Percentiles rank a stretch among this genome's conserved stretches.
Conservation (phyloP, 2,329 filamentous ascomycete species). For the Fusarium albidum region DNA sequence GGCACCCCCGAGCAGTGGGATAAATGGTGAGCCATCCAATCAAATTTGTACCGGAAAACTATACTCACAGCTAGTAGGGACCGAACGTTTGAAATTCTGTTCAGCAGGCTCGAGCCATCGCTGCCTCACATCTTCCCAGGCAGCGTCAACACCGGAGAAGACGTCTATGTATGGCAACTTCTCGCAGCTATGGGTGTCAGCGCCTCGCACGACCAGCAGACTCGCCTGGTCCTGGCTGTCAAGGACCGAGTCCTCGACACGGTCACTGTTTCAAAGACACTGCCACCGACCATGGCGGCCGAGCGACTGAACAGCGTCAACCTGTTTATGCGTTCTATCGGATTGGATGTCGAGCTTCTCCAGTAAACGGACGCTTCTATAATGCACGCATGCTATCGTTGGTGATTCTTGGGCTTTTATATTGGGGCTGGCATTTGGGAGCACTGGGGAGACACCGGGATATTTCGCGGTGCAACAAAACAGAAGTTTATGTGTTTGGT, state of each 20-base stretch:
- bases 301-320: slow-evolving; percentile 92
- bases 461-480: slow-evolving; percentile 23
- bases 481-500: slow-evolving; percentile 29
- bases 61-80: slow-evolving; percentile 62
- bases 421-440: slow-evolving; percentile 38
- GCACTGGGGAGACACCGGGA: slow-evolving; percentile 33
- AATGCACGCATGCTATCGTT: slow-evolving; percentile 28
- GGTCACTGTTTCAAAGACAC: slow-evolving; percentile 84
- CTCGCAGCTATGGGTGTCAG: slow-evolving; percentile 94
- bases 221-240: slow-evolving; percentile 90
- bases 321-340: slow-evolving; percentile 97
- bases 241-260: slow-evolving; percentile 99
- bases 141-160: slow-evolving; percentile 87
- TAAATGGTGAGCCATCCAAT: slow-evolving; percentile 71
- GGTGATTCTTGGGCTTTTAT: slow-evolving; percentile 38
- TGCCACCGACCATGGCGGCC: slow-evolving; percentile 85
- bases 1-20: slow-evolving; percentile 78
- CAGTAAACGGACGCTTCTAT: slow-evolving; percentile 42
- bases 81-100: slow-evolving; percentile 83
- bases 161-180: slow-evolving; percentile 98
- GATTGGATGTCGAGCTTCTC: slow-evolving; percentile 88
- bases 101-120: slow-evolving; percentile 85
- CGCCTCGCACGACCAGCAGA: slow-evolving; percentile 93
- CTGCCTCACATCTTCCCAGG: slow-evolving; percentile 89
- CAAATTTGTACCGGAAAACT: background rate